A percentile compares a stretch with the other conserved stretches of the same genome.
These are phyloP conservation scores for Boletus speciosus DNA, from an alignment of 768 basidiomycete species.

Conservation along the genomic window DNA sequence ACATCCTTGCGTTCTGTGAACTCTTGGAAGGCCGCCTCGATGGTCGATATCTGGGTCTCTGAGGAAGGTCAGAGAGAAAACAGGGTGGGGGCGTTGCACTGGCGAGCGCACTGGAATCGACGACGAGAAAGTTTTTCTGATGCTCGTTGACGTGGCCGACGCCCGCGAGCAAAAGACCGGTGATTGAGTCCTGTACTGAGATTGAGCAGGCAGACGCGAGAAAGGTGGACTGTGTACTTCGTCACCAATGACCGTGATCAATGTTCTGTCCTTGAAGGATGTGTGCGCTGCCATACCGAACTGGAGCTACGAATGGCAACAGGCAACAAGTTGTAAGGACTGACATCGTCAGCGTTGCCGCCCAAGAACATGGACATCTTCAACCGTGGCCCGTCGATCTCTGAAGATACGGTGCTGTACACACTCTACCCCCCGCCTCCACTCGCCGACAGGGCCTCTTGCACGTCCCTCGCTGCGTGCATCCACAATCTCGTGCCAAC, in stretches of 20 bases:
- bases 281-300: conserved; percentile 46
- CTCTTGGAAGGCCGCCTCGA: conserved; percentile 91
- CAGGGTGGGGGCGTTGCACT: neutral
- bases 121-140: conserved; percentile 95
- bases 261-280: conserved; percentile 75
- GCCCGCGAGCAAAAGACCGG: conserved; percentile 91
- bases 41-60: conserved; percentile 90
- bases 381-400: conserved; percentile 70
- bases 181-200: conserved; percentile 82
- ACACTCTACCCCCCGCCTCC: conserved; percentile 58
- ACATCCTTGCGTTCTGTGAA: conserved; percentile 94
- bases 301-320: conserved; percentile 17
- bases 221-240: conserved; percentile 53
- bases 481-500: conserved; percentile 55
- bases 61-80: conserved; percentile 9
- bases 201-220: conserved; percentile 8
- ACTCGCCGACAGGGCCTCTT: conserved; percentile 55
- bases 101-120: conserved; percentile 77
- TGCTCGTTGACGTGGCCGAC: conserved; percentile 87
- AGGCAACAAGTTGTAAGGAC: neutral
- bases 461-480: conserved; percentile 63
- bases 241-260: conserved; percentile 96
- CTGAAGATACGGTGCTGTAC: conserved; percentile 85
- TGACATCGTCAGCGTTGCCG: neutral
- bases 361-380: conserved; percentile 56